phyloP scores from a whole-genome alignment of 768 basidiomycete genomes.

The Trametes cubensis region DNA sequence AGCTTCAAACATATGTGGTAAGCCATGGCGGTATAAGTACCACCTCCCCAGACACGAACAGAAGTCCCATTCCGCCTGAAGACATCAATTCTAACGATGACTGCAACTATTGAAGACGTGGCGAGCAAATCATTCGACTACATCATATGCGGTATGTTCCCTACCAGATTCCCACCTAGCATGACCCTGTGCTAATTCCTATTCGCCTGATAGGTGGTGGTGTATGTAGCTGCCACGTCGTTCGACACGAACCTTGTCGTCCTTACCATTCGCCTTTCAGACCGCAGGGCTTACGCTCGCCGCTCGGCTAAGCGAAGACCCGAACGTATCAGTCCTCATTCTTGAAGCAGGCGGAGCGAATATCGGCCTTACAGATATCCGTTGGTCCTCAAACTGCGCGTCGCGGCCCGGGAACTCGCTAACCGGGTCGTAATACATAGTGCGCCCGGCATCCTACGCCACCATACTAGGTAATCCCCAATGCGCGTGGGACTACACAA shows the following conservation, averaged over 20 bases:
- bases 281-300: constrained; percentile 45
- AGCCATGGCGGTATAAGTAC: no score
- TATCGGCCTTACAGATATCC: constrained; percentile 18
- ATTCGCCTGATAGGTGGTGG: constrained; percentile 22
- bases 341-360: constrained; percentile 36
- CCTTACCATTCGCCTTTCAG: neutral
- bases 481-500: constrained; percentile 26
- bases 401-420: no score
- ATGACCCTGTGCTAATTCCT: neutral
- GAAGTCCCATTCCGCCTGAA: neutral
- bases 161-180: neutral
- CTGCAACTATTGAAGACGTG: constrained; percentile 22
- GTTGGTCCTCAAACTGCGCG: constrained; percentile 5
- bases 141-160: constrained; percentile 21
- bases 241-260: neutral
- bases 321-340: constrained; percentile 40
- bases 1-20: no score
- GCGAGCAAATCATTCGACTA: constrained; percentile 25
- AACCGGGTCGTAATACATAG: neutral
- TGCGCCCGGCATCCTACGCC: constrained; percentile 23
- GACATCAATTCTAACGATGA: neutral
- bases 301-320: constrained; percentile 42
- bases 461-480: constrained; percentile 25
- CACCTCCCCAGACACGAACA: no score
- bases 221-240: constrained; percentile 7